Evolutionary conservation across 768 basidiomycete species (phyloP).

Genomic region (Botryobasidium botryosum): DNA sequence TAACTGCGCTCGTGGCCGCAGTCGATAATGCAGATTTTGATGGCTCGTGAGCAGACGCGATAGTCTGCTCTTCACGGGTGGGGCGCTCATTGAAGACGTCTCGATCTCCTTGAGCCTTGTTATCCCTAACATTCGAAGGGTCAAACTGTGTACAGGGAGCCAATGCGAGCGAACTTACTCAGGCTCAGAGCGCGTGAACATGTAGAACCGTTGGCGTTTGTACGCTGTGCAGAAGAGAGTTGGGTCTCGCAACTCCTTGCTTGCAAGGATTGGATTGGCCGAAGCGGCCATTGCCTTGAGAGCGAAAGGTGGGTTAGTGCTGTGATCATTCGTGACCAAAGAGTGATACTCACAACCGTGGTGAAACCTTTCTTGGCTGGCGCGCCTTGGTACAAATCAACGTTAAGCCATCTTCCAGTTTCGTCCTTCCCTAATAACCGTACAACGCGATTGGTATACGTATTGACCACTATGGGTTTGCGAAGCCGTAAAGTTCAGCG

Average conservation of each 20-base stretch:
- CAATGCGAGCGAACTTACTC: conserved; percentile 38
- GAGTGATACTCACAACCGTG: conserved; percentile 43
- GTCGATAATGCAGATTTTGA: conserved; percentile 20
- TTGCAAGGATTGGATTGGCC: conserved; percentile 83
- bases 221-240: conserved; percentile 86
- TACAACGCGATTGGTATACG: conserved; percentile 80
- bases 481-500: neutral
- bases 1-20: conserved; percentile 44
- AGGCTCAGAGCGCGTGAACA: conserved; percentile 82
- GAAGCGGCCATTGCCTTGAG: conserved; percentile 84
- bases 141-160: neutral
- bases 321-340: neutral
- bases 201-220: conserved; percentile 83
- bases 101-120: conserved; percentile 64
- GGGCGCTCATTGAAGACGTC: conserved; percentile 98
- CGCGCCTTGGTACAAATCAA: conserved; percentile 84
- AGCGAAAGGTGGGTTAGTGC: neutral
- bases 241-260: conserved; percentile 71
- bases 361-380: conserved; percentile 74
- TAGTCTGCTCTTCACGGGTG: conserved; percentile 85
- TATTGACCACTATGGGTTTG: conserved; percentile 64
- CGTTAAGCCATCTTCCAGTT: conserved; percentile 72
- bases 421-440: conserved; percentile 89
- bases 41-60: conserved; percentile 43
- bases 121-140: conserved; percentile 36